These are phyloP conservation scores for Massariosphaeria phaeospora DNA, from an alignment of 495 filamentous ascomycete species.

Conservation along the genomic window DNA sequence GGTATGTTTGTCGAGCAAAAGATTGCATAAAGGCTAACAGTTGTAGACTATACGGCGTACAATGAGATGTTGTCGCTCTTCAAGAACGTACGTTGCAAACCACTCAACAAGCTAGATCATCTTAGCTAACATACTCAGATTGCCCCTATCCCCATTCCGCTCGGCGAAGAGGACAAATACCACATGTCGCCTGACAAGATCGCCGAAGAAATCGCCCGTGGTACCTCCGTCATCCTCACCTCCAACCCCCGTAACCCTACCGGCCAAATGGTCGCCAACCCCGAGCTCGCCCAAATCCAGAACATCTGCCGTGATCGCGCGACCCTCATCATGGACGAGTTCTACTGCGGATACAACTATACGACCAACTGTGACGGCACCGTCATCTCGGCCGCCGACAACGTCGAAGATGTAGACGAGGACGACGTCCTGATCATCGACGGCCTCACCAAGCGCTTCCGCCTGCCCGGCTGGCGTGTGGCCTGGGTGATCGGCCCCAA, in stretches of 20 bases:
- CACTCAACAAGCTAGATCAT: no score
- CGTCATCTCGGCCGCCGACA: conserved; percentile 80
- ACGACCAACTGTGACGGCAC: conserved; percentile 82
- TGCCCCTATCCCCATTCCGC: conserved; percentile 80
- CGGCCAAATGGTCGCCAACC: conserved; percentile 75
- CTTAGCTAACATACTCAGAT: conserved; percentile 53
- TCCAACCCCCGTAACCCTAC: conserved; percentile 97
- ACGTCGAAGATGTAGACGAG: conserved; percentile 65
- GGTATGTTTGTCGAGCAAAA: neutral
- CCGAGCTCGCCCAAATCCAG: conserved; percentile 80
- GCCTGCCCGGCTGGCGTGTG: conserved; percentile 92
- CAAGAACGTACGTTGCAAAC: conserved; percentile 60
- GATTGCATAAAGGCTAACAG: neutral
- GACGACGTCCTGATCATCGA: conserved; percentile 91
- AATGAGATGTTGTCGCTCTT: conserved; percentile 95
- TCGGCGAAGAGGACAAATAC: conserved; percentile 77
- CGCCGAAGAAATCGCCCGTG: conserved; percentile 80
- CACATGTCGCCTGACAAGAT: conserved; percentile 91
- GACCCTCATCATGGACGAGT: conserved; percentile 91
- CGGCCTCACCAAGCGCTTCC: conserved; percentile 93
- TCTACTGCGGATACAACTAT: conserved; percentile 80
- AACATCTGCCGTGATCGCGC: conserved; percentile 85
- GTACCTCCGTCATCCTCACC: conserved; percentile 73
- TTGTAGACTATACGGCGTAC: conserved; percentile 68
- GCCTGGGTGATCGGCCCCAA: conserved; percentile 95